Conservation (phyloP, 306 rosid species). For the Cotoneaster glaucophyllus region DNA sequence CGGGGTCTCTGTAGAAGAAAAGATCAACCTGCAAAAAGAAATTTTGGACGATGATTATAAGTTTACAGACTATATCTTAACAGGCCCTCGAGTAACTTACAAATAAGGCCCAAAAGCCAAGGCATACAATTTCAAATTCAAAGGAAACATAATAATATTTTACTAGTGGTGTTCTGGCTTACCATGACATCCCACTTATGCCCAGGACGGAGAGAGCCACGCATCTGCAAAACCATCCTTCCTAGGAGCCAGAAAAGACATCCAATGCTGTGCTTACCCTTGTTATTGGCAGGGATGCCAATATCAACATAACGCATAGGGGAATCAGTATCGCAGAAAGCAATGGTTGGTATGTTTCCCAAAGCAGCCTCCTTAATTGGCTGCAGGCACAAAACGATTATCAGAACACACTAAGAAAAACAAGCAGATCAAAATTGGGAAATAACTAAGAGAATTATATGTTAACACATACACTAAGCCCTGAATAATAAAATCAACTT, state of each 20-base stretch:
- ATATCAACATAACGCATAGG: constrained; percentile 85
- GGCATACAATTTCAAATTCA: background rate
- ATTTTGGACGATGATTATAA: background rate
- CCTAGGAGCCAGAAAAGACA: constrained; percentile 92
- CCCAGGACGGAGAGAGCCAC: constrained; percentile 68
- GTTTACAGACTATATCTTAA: background rate
- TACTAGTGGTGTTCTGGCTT: background rate
- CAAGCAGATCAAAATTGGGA: background rate
- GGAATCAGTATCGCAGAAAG: constrained; percentile 89
- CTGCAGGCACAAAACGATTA: constrained; percentile 34
- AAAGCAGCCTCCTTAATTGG: constrained; percentile 91
- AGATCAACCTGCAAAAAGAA: constrained; percentile 58
- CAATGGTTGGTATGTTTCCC: constrained; percentile 86
- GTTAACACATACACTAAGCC: background rate
- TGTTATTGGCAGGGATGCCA: constrained; percentile 89
- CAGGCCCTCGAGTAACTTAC: background rate
- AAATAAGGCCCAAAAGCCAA: background rate
- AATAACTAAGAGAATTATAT: background rate
- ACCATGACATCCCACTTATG: constrained; percentile 92
- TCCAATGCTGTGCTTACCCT: constrained; percentile 88
- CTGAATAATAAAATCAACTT: background rate
- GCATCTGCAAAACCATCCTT: constrained; percentile 91
- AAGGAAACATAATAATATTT: background rate
- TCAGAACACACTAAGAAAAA: background rate
- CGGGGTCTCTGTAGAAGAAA: constrained; percentile 87